Evolutionary conservation across 2,329 filamentous ascomycete species (phyloP), one percentile per base, ranked within the genome.

Genomic region (Fusarium annulatum): DNA sequence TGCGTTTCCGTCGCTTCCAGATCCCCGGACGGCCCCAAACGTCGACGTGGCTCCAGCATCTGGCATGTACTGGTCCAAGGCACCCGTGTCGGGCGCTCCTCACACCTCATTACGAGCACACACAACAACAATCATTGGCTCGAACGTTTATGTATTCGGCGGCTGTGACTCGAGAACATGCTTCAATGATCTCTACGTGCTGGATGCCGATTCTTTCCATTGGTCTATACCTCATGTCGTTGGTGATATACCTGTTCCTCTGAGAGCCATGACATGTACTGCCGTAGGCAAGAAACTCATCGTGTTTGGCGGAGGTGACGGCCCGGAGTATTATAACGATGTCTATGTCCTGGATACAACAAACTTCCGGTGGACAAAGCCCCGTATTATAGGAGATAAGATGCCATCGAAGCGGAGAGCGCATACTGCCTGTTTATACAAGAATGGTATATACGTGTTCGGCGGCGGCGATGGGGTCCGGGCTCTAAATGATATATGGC

Each of bases 21-120:
- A 90, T 74, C 85, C 88, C 16, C 83, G 83, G 51, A 87, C 86
- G 33, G 88, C 88, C 3, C 87, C 89, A 10, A 88, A 92, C 65
- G 90, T 93, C 23, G 85, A 87, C 15, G 84, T 87, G 7, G 90
- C 91, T 21, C 91, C 91, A 33, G 88, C 91, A 23, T 91, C 89
- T 55, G 91, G 91, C 76, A 93, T 93, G 91, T 93, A 93, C 83
- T 93, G 91, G 90, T 92, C 90, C 60, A 87, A 86, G 41, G 90
- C 91, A 15, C 88, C 88, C 12, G 86, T 89, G n/a, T 92, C 90
- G 6, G 91, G 91, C 33, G 84, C 86, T 33, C 83, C 89, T 43
- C 90, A 91, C 77, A 88, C 89, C 21, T 86, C 88, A 30, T 82
- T 93, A 65, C 87, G 91, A 62, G 91, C 91, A 21, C 91, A 93